Base-by-base conservation (phyloP, 495 filamentous ascomycete species). In the Cudoniella acicularis region DNA sequence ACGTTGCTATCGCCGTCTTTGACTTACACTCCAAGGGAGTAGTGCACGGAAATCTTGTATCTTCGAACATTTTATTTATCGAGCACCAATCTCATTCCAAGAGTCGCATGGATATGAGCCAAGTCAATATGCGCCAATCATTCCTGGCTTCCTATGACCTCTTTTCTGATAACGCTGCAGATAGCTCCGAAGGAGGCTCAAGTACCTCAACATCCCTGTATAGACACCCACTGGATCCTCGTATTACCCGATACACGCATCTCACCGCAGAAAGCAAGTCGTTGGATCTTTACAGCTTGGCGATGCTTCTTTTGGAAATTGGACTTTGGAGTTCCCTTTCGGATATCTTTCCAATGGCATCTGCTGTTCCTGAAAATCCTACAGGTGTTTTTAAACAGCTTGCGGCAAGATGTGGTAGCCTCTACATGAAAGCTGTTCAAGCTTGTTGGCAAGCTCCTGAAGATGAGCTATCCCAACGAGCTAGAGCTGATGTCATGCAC, bases 281-380 rank as follows among this genome's bases (percentile, higher is more conserved):
- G 1, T 85, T 91, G 63, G 92, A 97, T 65, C 77, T 96, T 0
- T 96, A 95, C 68, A 88, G 89, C 2, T 75, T 97, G 1, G 91
- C 90, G 36, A 81, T 96, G 64, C 77, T 96, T 11, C 76, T 97
- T 10, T 72, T 96, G 25, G 92, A 95, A 55, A 87, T 97, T 57
- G 92, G 92, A 23, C 77, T 96, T 0, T 97, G 92, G 92, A 85
- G 83, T n/a, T 85, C 88, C 2, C 77, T 96, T 40, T 77, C 81
- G 36, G 80, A 83, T 54, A 75, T 88, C 2, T 80, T 26, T 69
- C 77, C 24, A 65, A 68, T 30, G 47, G 64, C n/a, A 3, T 17
- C 52, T 70, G 68, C 62, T 68, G 72, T 67, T 23, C 61, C 61
- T 1, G 56, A 67, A 27, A 63, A 62, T 22, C 54, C 58, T 16